phyloP scores from a whole-genome alignment of 1,284 basidiomycete species.

The Cryptococcus sp. region DNA sequence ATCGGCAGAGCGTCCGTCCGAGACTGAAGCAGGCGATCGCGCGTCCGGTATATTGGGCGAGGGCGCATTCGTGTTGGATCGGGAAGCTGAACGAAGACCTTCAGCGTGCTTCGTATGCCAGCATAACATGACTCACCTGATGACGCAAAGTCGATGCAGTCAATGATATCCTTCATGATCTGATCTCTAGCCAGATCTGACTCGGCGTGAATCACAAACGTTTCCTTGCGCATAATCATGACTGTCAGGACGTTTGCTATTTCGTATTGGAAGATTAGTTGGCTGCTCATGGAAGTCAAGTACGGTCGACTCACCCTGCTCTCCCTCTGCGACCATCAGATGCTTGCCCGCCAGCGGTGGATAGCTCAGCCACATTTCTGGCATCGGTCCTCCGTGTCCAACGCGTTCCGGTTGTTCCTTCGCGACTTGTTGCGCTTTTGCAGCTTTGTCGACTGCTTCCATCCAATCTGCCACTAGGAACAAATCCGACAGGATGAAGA shows the following conservation, averaged over 20 bases:
- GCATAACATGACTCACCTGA: conserved; percentile 59
- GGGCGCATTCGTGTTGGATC: conserved; percentile 13
- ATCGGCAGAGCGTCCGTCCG: conserved; percentile 25
- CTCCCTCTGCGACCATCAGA: conserved; percentile 67
- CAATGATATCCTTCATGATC: conserved; percentile 72
- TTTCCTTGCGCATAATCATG: conserved; percentile 86
- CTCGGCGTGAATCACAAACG: conserved; percentile 67
- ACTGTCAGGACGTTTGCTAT: conserved; percentile 73
- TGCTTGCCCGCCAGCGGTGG: conserved; percentile 96
- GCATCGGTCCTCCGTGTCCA: conserved; percentile 58
- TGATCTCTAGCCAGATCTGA: conserved; percentile 66
- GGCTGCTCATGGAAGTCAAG: background rate
- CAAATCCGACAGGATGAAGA: conserved; percentile 89
- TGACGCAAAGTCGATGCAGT: conserved; percentile 79
- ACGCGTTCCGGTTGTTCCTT: conserved; percentile 49
- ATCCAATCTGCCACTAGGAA: conserved; percentile 86
- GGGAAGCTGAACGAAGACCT: conserved; percentile 12
- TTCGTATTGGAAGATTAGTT: too few species aligned
- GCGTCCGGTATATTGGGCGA: conserved; percentile 18
- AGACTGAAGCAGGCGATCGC: conserved; percentile 30
- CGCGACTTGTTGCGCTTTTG: conserved; percentile 47
- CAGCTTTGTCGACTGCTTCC: conserved; percentile 63
- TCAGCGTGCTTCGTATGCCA: background rate
- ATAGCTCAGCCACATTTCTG: conserved; percentile 92
- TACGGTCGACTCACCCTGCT: conserved; percentile 47